Conservation (phyloP, 805 yeast genomes). For the Ogataea allantospora region DNA sequence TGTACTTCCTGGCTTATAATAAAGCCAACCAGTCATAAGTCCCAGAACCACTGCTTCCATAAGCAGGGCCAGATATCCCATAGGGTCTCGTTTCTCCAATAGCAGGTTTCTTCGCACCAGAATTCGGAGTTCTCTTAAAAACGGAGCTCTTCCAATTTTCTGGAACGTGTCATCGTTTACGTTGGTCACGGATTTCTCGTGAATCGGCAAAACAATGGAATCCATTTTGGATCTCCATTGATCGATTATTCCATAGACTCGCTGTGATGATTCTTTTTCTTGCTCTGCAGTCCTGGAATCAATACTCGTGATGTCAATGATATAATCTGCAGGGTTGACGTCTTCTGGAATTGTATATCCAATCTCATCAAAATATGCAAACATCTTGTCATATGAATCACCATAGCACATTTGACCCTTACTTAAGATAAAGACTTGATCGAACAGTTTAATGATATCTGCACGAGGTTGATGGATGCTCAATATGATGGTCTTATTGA, state of each 20-base stretch:
- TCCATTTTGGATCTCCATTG: slow-evolving; percentile 38
- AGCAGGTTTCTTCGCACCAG: slow-evolving; percentile 45
- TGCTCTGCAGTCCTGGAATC: slow-evolving; percentile 44
- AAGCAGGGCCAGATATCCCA: slow-evolving; percentile 43
- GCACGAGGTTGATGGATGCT: slow-evolving; percentile 85
- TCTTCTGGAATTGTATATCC: slow-evolving; percentile 46
- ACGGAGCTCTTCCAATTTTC: slow-evolving; percentile 38
- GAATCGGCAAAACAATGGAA: neutral
- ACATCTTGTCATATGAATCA: slow-evolving; percentile 40
- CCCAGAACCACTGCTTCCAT: slow-evolving; percentile 51
- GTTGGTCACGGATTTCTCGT: neutral
- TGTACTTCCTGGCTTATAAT: slow-evolving; percentile 57
- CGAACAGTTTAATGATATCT: slow-evolving; percentile 69
- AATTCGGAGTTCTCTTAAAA: slow-evolving; percentile 42
- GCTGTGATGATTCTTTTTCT: slow-evolving; percentile 33
- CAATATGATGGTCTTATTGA: slow-evolving; percentile 68
- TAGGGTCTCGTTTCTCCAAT: slow-evolving; percentile 49
- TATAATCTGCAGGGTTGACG: slow-evolving; percentile 61
- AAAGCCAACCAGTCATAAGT: slow-evolving; percentile 72
- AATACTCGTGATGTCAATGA: slow-evolving; percentile 56
- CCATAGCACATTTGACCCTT: slow-evolving; percentile 54
- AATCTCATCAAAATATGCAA: slow-evolving; percentile 47
- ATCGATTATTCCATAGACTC: slow-evolving; percentile 35
- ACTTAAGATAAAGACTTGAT: slow-evolving; percentile 64
- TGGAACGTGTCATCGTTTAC: slow-evolving; percentile 16